Conservation (phyloP, 2,329 filamentous ascomycete species). For the Phyllosticta citribraziliensis region DNA sequence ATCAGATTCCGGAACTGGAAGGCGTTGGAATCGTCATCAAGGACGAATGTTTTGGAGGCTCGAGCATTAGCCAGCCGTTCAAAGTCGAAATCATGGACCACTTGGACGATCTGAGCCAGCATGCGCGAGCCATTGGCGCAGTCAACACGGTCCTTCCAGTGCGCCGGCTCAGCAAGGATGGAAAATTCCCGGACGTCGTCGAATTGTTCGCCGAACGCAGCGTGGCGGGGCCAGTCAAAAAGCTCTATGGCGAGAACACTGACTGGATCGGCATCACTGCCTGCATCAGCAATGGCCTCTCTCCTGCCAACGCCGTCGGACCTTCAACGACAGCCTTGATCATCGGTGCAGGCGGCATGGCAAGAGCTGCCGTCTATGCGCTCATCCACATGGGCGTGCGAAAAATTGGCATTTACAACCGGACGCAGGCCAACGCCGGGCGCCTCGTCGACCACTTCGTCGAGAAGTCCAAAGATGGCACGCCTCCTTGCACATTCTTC, state of each 20-base stretch:
- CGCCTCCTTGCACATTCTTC: conserved; percentile 32
- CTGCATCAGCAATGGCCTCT: conserved; percentile 61
- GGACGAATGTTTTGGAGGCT: conserved; percentile 60
- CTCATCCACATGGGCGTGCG: conserved; percentile 68
- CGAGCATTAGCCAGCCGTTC: conserved; percentile 63
- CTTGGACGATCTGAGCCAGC: conserved; percentile 57
- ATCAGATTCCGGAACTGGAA: conserved; percentile 52
- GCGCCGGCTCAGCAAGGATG: conserved; percentile 48
- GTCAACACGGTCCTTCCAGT: conserved; percentile 69
- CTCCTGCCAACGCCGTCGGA: conserved; percentile 54
- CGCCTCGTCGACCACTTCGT: conserved; percentile 62
- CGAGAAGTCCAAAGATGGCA: conserved; percentile 28
- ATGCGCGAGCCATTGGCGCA: conserved; percentile 65
- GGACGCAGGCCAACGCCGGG: conserved; percentile 57
- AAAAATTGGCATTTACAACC: conserved; percentile 66
- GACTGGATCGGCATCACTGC: conserved; percentile 73
- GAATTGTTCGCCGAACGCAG: conserved; percentile 50
- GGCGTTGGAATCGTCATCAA: conserved; percentile 55
- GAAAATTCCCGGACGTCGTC: conserved; percentile 45
- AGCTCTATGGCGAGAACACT: conserved; percentile 69
- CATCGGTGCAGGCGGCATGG: conserved; percentile 62
- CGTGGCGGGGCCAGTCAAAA: conserved; percentile 55
- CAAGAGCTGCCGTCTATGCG: conserved; percentile 65
- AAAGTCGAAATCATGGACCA: conserved; percentile 60
- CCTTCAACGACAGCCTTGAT: conserved; percentile 43